Evolutionary conservation across 179 eudicot species (phyloP).

Genomic region (Amaranthus tricolor): DNA sequence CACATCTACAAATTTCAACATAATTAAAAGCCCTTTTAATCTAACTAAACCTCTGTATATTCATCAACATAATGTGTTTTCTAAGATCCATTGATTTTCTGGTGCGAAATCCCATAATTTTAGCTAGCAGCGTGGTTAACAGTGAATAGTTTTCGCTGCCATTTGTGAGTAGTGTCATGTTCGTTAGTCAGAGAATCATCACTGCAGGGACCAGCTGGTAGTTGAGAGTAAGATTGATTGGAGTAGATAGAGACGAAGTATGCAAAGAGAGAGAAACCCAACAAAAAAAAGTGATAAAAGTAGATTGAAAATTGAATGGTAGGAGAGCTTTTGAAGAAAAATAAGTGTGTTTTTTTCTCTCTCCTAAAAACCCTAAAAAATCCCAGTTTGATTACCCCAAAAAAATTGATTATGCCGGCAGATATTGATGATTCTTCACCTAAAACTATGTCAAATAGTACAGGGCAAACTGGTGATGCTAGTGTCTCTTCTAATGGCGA

Average conservation of each 20-base stretch:
- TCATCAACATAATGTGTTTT: too few species aligned
- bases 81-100: too few species aligned
- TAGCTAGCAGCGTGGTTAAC: too few species aligned
- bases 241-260: not conserved
- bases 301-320: conserved; percentile 46
- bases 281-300: conserved; percentile 11
- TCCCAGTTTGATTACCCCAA: too few species aligned
- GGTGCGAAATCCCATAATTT: too few species aligned
- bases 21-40: not conserved
- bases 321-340: conserved; percentile 34
- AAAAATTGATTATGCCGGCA: conserved; percentile 36
- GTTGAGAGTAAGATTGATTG: conserved; percentile 27
- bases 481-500: conserved; percentile 64
- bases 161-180: conserved; percentile 14
- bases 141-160: too few species aligned
- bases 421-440: conserved; percentile 54
- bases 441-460: conserved; percentile 48
- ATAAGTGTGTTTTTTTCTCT: not conserved
- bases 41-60: too few species aligned
- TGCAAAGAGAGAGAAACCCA: not conserved
- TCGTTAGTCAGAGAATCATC: conserved; percentile 40
- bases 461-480: conserved; percentile 57
- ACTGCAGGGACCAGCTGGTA: conserved; percentile 48
- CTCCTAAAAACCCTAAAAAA: conserved; percentile 27
- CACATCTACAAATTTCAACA: not conserved